These are phyloP conservation scores for Wickerhamiella azyma DNA, from an alignment of 805 yeast species.

Conservation along the genomic window DNA sequence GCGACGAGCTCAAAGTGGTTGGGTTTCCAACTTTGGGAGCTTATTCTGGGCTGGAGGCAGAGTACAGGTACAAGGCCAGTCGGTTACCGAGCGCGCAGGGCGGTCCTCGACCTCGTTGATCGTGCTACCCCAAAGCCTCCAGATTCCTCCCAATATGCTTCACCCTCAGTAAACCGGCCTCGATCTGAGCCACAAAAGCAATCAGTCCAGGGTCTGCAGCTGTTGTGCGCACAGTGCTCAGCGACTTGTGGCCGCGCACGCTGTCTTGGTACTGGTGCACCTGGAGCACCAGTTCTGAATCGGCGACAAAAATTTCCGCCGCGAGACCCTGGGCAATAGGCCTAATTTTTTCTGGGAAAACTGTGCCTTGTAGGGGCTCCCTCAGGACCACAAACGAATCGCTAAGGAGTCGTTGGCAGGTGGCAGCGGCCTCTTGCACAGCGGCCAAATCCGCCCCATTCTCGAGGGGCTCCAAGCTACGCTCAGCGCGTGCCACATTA, in stretches of 20 bases:
- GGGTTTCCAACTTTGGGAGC: constrained; percentile 17
- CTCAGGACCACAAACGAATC: not conserved
- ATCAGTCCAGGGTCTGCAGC: constrained; percentile 8
- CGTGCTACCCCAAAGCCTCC: not conserved
- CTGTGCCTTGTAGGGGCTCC: not conserved
- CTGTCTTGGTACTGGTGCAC: constrained; percentile 8
- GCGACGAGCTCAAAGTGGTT: constrained; percentile 6
- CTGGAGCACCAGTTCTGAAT: constrained; percentile 4
- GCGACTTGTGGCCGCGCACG: constrained; percentile 1
- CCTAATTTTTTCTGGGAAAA: constrained; percentile 6
- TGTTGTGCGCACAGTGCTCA: not conserved
- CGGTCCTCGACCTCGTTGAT: no score
- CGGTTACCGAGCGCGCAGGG: not conserved
- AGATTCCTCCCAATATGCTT: constrained; percentile 1
- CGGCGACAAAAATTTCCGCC: constrained; percentile 1
- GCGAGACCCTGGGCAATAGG: constrained; percentile 1
- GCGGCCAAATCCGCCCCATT: not conserved
- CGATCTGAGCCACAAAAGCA: constrained; percentile 6
- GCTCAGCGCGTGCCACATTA: not conserved
- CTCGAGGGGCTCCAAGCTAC: not conserved
- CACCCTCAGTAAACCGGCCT: constrained; percentile 3
- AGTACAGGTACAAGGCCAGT: constrained; percentile 9
- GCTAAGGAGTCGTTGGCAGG: not conserved
- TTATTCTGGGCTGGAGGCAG: constrained; percentile 8
- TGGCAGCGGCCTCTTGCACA: not conserved